A percentile compares a stretch with the other conserved stretches of the same genome.
Conservation (phyloP, 2,329 filamentous ascomycete genomes). For the Calonectria pseudoturangicola region DNA sequence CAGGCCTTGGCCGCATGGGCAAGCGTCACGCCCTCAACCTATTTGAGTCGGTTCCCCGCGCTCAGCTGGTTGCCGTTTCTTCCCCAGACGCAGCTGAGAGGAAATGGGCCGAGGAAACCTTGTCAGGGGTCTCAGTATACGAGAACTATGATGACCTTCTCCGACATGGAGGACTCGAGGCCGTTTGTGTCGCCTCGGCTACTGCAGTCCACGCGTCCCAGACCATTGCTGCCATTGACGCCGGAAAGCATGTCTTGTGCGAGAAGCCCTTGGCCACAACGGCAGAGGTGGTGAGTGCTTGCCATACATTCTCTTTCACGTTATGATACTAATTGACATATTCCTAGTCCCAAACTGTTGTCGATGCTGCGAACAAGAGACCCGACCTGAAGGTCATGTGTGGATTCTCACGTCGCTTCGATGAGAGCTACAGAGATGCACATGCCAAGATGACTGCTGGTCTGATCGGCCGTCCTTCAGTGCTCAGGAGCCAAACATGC, state of each 20-base stretch:
- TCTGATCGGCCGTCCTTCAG: constrained; percentile 74
- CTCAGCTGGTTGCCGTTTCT: constrained; percentile 70
- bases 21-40: constrained; percentile 70
- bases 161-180: constrained; percentile 60
- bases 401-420: constrained; percentile 66
- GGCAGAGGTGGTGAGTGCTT: constrained; percentile 48
- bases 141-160: constrained; percentile 69
- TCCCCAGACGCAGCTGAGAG: constrained; percentile 66
- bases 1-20: constrained; percentile 72
- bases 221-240: constrained; percentile 73
- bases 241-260: constrained; percentile 73
- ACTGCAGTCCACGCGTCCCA: constrained; percentile 75
- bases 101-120: constrained; percentile 65
- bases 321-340: neutral
- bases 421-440: constrained; percentile 78
- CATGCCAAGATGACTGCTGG: constrained; percentile 70
- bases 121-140: constrained; percentile 66
- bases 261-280: constrained; percentile 77
- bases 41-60: constrained; percentile 66
- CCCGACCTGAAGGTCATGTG: constrained; percentile 78
- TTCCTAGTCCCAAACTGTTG: constrained; percentile 27
- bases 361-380: constrained; percentile 55
- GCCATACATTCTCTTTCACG: too few relatives aligned
- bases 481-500: constrained; percentile 80
- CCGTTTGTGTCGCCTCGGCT: constrained; percentile 63